These are phyloP conservation scores for Stereum hirsutum DNA, from an alignment of 1,284 basidiomycete genomes.

Conservation along the genomic window DNA sequence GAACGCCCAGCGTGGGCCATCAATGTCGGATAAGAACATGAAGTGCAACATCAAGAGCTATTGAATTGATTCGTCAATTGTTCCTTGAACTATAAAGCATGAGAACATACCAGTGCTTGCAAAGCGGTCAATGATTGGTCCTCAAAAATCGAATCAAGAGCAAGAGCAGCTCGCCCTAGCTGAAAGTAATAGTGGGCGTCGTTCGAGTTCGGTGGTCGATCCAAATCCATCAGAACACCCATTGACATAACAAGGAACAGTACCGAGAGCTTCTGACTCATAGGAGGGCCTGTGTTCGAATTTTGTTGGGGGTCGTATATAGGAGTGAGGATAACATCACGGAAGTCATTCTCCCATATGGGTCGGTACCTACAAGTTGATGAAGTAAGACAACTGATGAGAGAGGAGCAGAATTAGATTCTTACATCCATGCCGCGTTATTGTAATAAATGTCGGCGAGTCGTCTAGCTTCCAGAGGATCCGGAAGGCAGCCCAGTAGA, in stretches of 20 bases:
- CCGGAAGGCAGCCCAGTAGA: constrained; percentile 42
- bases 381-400: background rate
- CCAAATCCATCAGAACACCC: constrained; percentile 30
- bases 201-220: constrained; percentile 35
- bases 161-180: constrained; percentile 46
- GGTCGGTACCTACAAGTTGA: constrained; percentile 46
- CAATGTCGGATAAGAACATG: constrained; percentile 59
- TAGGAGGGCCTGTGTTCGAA: constrained; percentile 31
- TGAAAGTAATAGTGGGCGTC: constrained; percentile 51
- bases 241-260: constrained; percentile 26
- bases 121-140: constrained; percentile 52
- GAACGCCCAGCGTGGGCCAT: constrained; percentile 55
- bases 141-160: constrained; percentile 53
- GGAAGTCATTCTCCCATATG: constrained; percentile 46
- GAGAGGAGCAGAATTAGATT: constrained; percentile 11
- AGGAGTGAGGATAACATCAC: constrained; percentile 37
- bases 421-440: constrained; percentile 63
- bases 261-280: constrained; percentile 34
- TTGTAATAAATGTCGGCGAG: constrained; percentile 47
- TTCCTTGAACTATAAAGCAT: too few relatives aligned
- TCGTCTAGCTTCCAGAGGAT: constrained; percentile 28
- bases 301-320: constrained; percentile 36
- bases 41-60: constrained; percentile 65
- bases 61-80: constrained; percentile 4
- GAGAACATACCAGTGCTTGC: constrained; percentile 47